Base-by-base conservation (phyloP, 2,329 filamentous ascomycete species). In the Metarhizium brunneum region DNA sequence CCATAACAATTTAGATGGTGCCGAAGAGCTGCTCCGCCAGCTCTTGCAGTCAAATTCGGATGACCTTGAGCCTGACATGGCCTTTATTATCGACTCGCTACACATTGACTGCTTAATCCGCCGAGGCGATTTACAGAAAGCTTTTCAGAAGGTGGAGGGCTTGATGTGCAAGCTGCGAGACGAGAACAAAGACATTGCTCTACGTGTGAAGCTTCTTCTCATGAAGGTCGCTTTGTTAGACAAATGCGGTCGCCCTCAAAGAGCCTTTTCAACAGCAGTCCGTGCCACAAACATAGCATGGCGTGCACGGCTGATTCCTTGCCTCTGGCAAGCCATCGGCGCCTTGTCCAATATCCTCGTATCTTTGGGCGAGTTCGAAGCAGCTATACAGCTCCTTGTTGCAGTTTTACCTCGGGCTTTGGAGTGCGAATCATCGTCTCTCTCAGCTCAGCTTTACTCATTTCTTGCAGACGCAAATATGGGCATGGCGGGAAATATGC, bases 391-490 rank as follows among this genome's bases (percentile, higher is more conserved):
- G 47, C 73, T 96, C 30, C 71, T 95, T 4, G 75, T 82, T 53
- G 83, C 83, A 1, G 78, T 88, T 8, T 77, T 95, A 57, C 91
- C 92, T 4, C 85, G 90, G 59, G 83, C 87, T 25, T 75, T 95
- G 1, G 90, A 95, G 69, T 83, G 82, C 52, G 82, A 85, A 53
- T 82, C 87, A 50, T 74, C 78, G 1, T 76, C 75, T 50, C 74
- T 90, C 14, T 77, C 79, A 0, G 90, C 85, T 0, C 77, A 76
- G 25, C 77, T 90, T 18, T 92, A 92, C 68, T 80, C 81, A 1
- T 70, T 83, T 25, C 78, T 95, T 3, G 88, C 83, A 0, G 90
- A 96, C 66, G 86, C 88, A 0, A 82, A 86, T 62, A 87, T 95
- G 75, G 91, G 91, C 0, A 71, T 88, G 58, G 90, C 89, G 0